phyloP scores from a whole-genome alignment of 495 filamentous ascomycete species.

The Penicillium pancosmium region DNA sequence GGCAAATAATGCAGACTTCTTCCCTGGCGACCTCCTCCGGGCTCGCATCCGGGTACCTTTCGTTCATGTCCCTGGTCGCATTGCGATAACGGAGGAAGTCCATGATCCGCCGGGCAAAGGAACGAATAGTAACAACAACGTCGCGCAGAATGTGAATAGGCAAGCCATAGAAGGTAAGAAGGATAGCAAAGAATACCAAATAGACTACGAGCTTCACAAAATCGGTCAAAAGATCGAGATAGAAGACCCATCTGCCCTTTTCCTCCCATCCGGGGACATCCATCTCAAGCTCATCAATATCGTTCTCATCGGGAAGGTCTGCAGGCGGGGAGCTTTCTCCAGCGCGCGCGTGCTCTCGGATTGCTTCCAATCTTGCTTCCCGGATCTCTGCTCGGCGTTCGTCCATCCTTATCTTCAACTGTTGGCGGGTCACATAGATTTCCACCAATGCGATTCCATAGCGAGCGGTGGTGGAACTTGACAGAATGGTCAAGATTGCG shows the following conservation, averaged over 20 bases:
- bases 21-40: constrained; percentile 81
- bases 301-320: constrained; percentile 65
- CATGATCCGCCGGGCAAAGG: constrained; percentile 82
- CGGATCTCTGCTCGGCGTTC: constrained; percentile 68
- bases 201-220: constrained; percentile 90
- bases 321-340: constrained; percentile 33
- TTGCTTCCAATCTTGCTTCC: constrained; percentile 59
- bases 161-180: constrained; percentile 90
- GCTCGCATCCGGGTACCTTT: constrained; percentile 88
- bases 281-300: constrained; percentile 89
- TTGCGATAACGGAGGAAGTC: constrained; percentile 88
- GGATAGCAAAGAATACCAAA: constrained; percentile 86
- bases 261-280: constrained; percentile 97
- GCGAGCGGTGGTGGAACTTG: constrained; percentile 73
- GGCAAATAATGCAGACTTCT: constrained; percentile 95
- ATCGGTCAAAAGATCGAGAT: constrained; percentile 85
- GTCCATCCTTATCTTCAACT: constrained; percentile 64
- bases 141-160: constrained; percentile 97
- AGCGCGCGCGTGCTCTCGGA: constrained; percentile 41
- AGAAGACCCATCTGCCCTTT: constrained; percentile 91
- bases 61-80: constrained; percentile 89
- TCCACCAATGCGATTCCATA: constrained; percentile 83
- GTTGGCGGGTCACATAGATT: constrained; percentile 69
- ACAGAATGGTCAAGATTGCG: constrained; percentile 78
- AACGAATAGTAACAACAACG: constrained; percentile 88